phyloP scores from a whole-genome alignment of 2,329 filamentous ascomycete genomes.

The Coccinonectria pachysandricola region DNA sequence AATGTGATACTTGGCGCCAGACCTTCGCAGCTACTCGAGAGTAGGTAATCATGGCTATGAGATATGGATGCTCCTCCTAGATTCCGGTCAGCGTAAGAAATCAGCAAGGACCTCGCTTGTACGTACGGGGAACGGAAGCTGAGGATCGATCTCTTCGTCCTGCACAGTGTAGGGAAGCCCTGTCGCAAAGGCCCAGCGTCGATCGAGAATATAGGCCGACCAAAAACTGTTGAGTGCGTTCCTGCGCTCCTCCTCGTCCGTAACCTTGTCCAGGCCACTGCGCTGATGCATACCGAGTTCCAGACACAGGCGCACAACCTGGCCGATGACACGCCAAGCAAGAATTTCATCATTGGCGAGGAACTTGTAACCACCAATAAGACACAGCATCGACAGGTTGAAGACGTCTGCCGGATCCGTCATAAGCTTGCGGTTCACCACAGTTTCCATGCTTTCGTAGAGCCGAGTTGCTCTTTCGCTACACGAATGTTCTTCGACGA shows the following conservation, averaged over 20 bases:
- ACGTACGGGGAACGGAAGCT: constrained; percentile 67
- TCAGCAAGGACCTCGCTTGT: too few relatives aligned
- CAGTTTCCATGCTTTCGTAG: constrained; percentile 65
- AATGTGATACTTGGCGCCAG: constrained; percentile 69
- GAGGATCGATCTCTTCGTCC: constrained; percentile 75
- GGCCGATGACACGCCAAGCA: constrained; percentile 78
- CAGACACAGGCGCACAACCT: constrained; percentile 68
- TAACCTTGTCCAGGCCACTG: constrained; percentile 60
- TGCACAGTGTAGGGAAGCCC: constrained; percentile 79
- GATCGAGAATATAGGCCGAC: constrained; percentile 76
- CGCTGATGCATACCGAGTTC: constrained; percentile 76
- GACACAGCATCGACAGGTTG: constrained; percentile 40
- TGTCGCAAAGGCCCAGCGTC: constrained; percentile 82
- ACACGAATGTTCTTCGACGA: constrained; percentile 68
- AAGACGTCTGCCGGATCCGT: constrained; percentile 37
- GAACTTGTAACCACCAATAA: constrained; percentile 62
- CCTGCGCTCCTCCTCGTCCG: constrained; percentile 56
- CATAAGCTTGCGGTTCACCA: constrained; percentile 57
- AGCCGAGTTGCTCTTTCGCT: constrained; percentile 64
- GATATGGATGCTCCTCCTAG: constrained; percentile 54
- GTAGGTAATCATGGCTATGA: constrained; percentile 77
- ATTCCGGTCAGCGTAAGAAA: too few relatives aligned
- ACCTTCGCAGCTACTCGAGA: constrained; percentile 76
- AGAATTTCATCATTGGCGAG: constrained; percentile 76
- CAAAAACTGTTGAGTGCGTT: constrained; percentile 69